Base-by-base conservation (phyloP, 192 early-diverging fungal species). In the Powellomyces hirtus region DNA sequence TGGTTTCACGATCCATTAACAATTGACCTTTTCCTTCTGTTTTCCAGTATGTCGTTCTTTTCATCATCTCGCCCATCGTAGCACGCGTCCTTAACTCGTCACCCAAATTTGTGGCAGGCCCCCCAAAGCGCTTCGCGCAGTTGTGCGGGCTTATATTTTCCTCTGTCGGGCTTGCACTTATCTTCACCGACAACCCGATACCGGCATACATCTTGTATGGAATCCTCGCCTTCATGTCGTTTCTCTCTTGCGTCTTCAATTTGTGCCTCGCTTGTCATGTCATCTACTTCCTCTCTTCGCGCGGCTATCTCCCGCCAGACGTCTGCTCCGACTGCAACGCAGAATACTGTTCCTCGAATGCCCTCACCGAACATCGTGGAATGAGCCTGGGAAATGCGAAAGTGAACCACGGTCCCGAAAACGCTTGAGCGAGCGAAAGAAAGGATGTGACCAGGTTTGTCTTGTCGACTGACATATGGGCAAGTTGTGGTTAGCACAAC, bases 301-400 rank as follows among this genome's bases (percentile, higher is more conserved):
- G 29, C 7, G 22, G 56, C 22, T 30, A 20, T 8, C 35, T 58
- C 27, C 56, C 56, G 4, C n/a, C 26, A 1, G 56, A 27, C 31
- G 29, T 58, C n/a, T 58, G 56, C 1, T 30, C 29, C 0, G 56
- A 58, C 1, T 58, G 56, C 27, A n/a, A 30, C 22, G 35, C 35
- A 4, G 56, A 58, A 33, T 58, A 58, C 27, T 58, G 56, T 27
- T n/a, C n/a, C n/a, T n/a, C n/a, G n/a, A n/a, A n/a, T n/a, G n/a
- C n/a, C n/a, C n/a, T n/a, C n/a, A n/a, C n/a, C n/a, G n/a, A n/a
- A n/a, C n/a, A n/a, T n/a, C n/a, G n/a, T n/a, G n/a, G n/a, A n/a
- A n/a, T n/a, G n/a, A n/a, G n/a, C n/a, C n/a, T n/a, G n/a, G n/a
- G n/a, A n/a, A n/a, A n/a, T n/a, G n/a, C n/a, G n/a, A n/a, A n/a